phyloP scores from a whole-genome alignment of 2,329 filamentous ascomycete species.

The Claviceps lovelessii region DNA sequence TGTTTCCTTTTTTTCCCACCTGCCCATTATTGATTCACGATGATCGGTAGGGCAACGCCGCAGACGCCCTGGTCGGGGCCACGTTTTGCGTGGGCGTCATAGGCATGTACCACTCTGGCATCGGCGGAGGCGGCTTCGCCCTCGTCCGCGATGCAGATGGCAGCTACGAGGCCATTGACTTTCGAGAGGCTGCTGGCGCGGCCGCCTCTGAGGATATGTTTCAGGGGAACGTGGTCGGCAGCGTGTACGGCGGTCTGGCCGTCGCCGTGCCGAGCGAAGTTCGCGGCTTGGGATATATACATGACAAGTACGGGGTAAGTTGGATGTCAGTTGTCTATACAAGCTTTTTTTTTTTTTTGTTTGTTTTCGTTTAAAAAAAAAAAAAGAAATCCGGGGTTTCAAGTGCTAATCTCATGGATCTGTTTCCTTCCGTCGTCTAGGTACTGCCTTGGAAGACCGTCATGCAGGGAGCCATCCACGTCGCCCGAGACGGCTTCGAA shows the following conservation, averaged over 20 bases:
- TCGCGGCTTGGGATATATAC: conserved; percentile 64
- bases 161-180: conserved; percentile 77
- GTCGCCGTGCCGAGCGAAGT: conserved; percentile 61
- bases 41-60: conserved; percentile 50
- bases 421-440: conserved; percentile 14
- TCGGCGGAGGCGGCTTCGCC: conserved; percentile 86
- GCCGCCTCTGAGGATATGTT: conserved; percentile 80
- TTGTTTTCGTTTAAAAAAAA: too few species aligned
- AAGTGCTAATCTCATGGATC: neutral
- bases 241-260: conserved; percentile 58
- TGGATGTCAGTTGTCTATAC: too few species aligned
- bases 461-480: conserved; percentile 56
- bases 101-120: conserved; percentile 66
- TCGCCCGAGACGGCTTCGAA: conserved; percentile 60
- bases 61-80: conserved; percentile 61
- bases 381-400: too few species aligned
- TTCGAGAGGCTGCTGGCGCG: conserved; percentile 73
- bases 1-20: neutral
- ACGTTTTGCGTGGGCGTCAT: conserved; percentile 63
- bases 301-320: conserved; percentile 51
- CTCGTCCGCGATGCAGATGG: conserved; percentile 59
- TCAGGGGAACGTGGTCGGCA: conserved; percentile 49
- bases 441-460: conserved; percentile 55
- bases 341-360: neutral
- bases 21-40: neutral